Evolutionary conservation across 2,329 filamentous ascomycete genomes (phyloP).

Genomic region (Xylariales sp.): DNA sequence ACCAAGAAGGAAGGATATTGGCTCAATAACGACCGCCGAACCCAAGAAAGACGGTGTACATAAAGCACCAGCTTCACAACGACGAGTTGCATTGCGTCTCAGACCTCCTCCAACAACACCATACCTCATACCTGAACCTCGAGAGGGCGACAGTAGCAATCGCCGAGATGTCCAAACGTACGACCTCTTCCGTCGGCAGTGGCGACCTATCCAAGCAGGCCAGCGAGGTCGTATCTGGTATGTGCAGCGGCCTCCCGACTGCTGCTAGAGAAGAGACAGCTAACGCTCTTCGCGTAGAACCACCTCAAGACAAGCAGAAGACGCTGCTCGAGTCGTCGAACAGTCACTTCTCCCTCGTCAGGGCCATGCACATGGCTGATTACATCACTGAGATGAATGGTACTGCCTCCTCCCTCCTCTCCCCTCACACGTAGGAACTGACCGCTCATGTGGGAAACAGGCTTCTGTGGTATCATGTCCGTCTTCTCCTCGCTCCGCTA

Average conservation of each 20-base stretch:
- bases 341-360: slow-evolving; percentile 68
- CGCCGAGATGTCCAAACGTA: slow-evolving; percentile 70
- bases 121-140: too few species aligned
- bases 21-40: too few species aligned
- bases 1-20: too few species aligned
- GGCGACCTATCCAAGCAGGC: slow-evolving; percentile 39
- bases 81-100: too few species aligned
- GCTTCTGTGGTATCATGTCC: slow-evolving; percentile 89
- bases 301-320: slow-evolving; percentile 72
- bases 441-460: slow-evolving; percentile 30
- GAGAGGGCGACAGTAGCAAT: too few species aligned
- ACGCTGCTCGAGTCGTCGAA: slow-evolving; percentile 63
- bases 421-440: not conserved
- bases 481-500: slow-evolving; percentile 94
- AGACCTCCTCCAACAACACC: too few species aligned
- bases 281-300: slow-evolving; percentile 1
- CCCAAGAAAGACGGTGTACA: too few species aligned
- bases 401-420: slow-evolving; percentile 26
- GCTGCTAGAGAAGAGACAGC: not conserved
- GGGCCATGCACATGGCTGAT: slow-evolving; percentile 73
- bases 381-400: slow-evolving; percentile 80
- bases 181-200: slow-evolving; percentile 42
- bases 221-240: slow-evolving; percentile 37
- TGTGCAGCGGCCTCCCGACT: slow-evolving; percentile 11
- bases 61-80: too few species aligned